Conservation (phyloP, 2,329 filamentous ascomycete genomes). For the Rhynchosporium agropyri region DNA sequence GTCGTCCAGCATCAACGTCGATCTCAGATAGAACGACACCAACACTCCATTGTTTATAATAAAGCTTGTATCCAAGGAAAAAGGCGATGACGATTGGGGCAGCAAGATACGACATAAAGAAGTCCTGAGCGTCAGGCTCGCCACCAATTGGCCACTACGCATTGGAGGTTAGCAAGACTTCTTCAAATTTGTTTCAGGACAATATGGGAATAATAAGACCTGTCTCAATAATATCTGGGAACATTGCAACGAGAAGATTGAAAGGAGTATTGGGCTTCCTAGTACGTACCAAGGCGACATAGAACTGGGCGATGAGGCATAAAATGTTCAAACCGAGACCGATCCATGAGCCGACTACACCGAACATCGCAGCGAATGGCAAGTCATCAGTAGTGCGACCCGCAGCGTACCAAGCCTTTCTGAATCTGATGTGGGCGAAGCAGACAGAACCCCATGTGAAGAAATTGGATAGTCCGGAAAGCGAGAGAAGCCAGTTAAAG, state of each 20-base stretch:
- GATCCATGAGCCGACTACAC: slow-evolving; percentile 69
- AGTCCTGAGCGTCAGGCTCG: slow-evolving; percentile 44
- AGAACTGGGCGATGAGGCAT: slow-evolving; percentile 62
- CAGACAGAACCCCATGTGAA: slow-evolving; percentile 76
- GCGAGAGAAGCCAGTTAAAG: slow-evolving; percentile 68
- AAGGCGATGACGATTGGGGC: slow-evolving; percentile 57
- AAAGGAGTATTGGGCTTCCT: no score
- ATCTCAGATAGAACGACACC: slow-evolving; percentile 38
- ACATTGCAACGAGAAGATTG: no score
- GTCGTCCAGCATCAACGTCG: slow-evolving; percentile 40
- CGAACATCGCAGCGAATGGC: slow-evolving; percentile 52
- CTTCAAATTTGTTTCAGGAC: no score
- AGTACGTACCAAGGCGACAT: slow-evolving; percentile 44
- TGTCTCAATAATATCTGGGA: no score
- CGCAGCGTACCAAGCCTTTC: slow-evolving; percentile 60
- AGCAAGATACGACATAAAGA: slow-evolving; percentile 54
- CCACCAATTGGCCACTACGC: slow-evolving; percentile 50
- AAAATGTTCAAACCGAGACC: slow-evolving; percentile 68
- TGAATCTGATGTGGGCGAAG: slow-evolving; percentile 67
- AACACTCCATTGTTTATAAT: slow-evolving; percentile 38
- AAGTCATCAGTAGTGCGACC: slow-evolving; percentile 55
- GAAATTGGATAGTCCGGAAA: slow-evolving; percentile 72
- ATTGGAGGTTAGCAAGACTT: no score
- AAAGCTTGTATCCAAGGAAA: slow-evolving; percentile 69
- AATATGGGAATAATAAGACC: no score